phyloP scores from a whole-genome alignment of 1,139 yeast species.

The Nakaseomyces uthaithaninus region DNA sequence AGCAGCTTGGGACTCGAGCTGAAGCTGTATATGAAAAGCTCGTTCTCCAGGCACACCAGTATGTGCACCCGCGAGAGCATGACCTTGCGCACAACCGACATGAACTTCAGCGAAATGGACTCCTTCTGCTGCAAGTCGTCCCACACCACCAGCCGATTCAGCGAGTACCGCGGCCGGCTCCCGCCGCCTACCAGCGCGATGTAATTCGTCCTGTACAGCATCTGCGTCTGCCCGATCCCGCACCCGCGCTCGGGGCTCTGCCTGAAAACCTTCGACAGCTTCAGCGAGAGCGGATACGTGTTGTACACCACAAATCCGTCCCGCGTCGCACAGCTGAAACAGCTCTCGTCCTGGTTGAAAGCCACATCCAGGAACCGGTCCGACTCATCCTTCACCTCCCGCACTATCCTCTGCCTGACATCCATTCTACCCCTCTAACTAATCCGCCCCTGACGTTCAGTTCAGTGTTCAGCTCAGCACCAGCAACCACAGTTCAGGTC shows the following conservation, averaged over 20 bases:
- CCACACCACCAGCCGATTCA: constrained; percentile 77
- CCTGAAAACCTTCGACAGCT: constrained; percentile 57
- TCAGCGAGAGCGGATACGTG: constrained; percentile 74
- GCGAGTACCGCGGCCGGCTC: constrained; percentile 62
- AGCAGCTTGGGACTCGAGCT: constrained; percentile 68
- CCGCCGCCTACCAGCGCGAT: constrained; percentile 89
- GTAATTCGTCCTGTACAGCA: constrained; percentile 87
- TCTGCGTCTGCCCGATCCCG: constrained; percentile 69
- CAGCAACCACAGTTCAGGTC: no score
- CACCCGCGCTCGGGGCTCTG: constrained; percentile 17
- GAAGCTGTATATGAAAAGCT: constrained; percentile 70
- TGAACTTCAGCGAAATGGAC: constrained; percentile 67
- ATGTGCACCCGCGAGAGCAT: constrained; percentile 67
- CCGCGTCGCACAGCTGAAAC: constrained; percentile 80
- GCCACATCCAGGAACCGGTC: constrained; percentile 20
- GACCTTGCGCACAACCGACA: constrained; percentile 65
- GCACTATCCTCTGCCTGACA: constrained; percentile 21
- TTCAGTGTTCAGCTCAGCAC: no score
- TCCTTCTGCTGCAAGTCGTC: constrained; percentile 77
- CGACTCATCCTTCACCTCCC: constrained; percentile 12
- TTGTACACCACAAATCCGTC: constrained; percentile 81
- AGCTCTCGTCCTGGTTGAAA: constrained; percentile 85
- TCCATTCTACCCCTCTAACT: constrained; percentile 17
- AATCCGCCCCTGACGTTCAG: no score
- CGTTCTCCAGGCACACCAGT: constrained; percentile 58